Percentiles rank a stretch among this genome's conserved stretches.
Conservation (phyloP, 1,284 basidiomycete species). For the Pascua sp. region DNA sequence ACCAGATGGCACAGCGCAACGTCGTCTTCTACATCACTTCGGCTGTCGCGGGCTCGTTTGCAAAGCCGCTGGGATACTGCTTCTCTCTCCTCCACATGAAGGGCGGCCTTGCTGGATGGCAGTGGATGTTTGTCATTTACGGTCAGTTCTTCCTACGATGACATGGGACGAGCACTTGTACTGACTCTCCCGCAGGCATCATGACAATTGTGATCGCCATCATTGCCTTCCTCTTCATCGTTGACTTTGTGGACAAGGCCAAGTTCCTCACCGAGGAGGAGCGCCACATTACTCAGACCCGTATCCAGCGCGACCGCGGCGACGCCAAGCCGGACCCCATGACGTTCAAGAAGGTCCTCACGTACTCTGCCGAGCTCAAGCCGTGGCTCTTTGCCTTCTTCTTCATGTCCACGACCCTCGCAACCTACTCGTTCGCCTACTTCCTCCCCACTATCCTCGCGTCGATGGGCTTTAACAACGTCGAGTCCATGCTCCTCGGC, state of each 20-base stretch:
- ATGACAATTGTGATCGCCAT: constrained; percentile 12
- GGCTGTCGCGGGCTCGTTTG: constrained; percentile 17
- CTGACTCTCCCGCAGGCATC: constrained; percentile 2
- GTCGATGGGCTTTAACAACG: constrained; percentile 43
- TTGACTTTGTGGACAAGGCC: constrained; percentile 19
- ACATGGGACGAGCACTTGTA: not conserved
- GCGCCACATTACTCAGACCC: constrained; percentile 7
- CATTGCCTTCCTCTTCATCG: constrained; percentile 5
- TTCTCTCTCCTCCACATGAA: constrained; percentile 11
- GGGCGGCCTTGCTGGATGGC: constrained; percentile 7
- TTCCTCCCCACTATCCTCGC: constrained; percentile 51
- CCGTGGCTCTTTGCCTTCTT: constrained; percentile 51
- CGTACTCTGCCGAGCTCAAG: constrained; percentile 46
- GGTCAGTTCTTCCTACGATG: not conserved
- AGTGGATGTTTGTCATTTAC: constrained; percentile 13
- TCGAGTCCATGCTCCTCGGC: constrained; percentile 41
- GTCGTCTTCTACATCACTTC: constrained; percentile 49
- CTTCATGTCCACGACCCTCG: constrained; percentile 35
- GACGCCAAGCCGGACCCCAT: constrained; percentile 49
- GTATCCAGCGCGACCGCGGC: constrained; percentile 22
- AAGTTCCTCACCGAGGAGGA: constrained; percentile 15
- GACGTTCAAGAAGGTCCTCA: constrained; percentile 35
- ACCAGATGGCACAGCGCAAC: constrained; percentile 45
- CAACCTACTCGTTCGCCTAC: constrained; percentile 31
- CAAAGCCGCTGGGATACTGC: constrained; percentile 10